A percentile compares a stretch with the other conserved stretches of the same genome.
Evolutionary conservation across 495 filamentous ascomycete species (phyloP).

Genomic region (Platismatia glauca): DNA sequence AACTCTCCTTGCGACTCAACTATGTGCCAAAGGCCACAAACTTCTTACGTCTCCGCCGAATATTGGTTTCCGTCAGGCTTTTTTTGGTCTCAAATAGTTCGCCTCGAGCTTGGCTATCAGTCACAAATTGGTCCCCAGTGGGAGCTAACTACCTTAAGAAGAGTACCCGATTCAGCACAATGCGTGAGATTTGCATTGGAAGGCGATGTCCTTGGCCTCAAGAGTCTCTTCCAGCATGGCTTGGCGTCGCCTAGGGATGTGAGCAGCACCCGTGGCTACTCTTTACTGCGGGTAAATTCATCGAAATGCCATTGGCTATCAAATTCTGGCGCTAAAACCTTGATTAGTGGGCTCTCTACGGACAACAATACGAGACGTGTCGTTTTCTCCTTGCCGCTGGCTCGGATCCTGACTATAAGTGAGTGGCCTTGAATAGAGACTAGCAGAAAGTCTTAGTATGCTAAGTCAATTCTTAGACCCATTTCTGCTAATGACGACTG

Average conservation of each 20-base stretch:
- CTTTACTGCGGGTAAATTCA: conserved; percentile 18
- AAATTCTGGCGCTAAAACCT: background rate
- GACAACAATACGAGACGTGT: conserved; percentile 26
- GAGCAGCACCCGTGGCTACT: conserved; percentile 18
- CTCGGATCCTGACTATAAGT: conserved; percentile 27
- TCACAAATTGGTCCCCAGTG: conserved; percentile 9
- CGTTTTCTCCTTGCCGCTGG: conserved; percentile 27
- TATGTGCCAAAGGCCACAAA: background rate
- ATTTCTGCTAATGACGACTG: conserved; percentile 24
- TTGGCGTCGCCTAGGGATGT: conserved; percentile 17
- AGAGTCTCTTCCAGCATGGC: conserved; percentile 10
- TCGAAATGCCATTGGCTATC: background rate
- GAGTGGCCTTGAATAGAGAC: background rate
- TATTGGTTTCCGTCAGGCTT: conserved; percentile 16
- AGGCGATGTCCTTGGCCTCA: conserved; percentile 16
- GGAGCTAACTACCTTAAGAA: conserved; percentile 12
- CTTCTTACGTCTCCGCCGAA: conserved; percentile 7
- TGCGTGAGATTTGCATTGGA: conserved; percentile 19
- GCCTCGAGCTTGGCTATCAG: background rate
- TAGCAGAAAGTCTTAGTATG: background rate
- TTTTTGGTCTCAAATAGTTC: conserved; percentile 16
- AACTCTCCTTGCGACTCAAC: background rate
- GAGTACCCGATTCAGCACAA: conserved; percentile 18
- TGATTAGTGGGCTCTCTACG: conserved; percentile 28
- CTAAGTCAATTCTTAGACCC: conserved; percentile 8